Evolutionary conservation across 257 asterid genomes (phyloP), one percentile per base, ranked within the genome.

Genomic region (Ophiorrhiza pumila): DNA sequence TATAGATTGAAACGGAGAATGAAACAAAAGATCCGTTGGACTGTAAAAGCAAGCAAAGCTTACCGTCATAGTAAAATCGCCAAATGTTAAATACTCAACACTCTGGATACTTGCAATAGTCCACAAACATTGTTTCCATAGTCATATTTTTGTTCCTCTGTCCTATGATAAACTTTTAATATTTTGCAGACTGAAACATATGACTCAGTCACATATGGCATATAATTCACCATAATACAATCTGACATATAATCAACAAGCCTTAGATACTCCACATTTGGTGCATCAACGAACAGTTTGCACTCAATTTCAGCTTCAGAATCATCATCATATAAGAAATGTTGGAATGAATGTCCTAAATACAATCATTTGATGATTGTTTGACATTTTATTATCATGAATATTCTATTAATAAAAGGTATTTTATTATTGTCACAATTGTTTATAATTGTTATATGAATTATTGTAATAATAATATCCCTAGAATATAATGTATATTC

Each of bases 131-230:
- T 70, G 53, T 11, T 55, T 15, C 55, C 65, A 11, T 70, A 37
- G 12, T 37, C 17, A 7, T 53, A 13, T 37, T 4, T 34, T 10
- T 70, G 53, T 22, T 70, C 74, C 2, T 0, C 17, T 14, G 74
- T 55, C 53, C 50, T 13, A 14, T 42, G 0, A 70, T 43, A 65
- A 37, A 3, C 0, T n/a, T 37, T 41, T 3, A 14, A 0, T 70
- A 55, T 53, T 53, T 70, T 70, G 27, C 1, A 0, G 47, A 39
- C 55, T 13, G 74, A 23, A 70, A 70, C 0, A 23, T 7, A 8
- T 37, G 74, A 37, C 62, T 70, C 65, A 0, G 65, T 55, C 49
- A 70, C 74, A 70, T 4, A 53, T 9, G 14, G 53, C 74, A 70
- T 70, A 42, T 22, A 20, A 6, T 29, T 23, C 52, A 25, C 55